A percentile compares a stretch with the other conserved stretches of the same genome.
phyloP scores from a whole-genome alignment of 306 rosid genomes.

The Leucaena leucocephala region DNA sequence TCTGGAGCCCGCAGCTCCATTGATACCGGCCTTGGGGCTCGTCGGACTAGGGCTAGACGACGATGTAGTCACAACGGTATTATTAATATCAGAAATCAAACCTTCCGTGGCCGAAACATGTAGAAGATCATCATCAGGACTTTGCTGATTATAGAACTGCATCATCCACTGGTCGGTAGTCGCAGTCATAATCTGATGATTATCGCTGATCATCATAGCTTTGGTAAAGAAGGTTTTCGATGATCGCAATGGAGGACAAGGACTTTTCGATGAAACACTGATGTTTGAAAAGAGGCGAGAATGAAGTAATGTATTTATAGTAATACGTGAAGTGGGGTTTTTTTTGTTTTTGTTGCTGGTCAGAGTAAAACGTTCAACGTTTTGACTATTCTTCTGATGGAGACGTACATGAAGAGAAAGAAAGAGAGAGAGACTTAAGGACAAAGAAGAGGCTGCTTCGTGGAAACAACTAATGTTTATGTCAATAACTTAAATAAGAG shows the following conservation, averaged over 20 bases:
- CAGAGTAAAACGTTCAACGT: slow-evolving; percentile 37
- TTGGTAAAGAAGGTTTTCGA: background rate
- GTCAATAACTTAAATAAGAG: slow-evolving; percentile 21
- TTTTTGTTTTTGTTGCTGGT: slow-evolving; percentile 18
- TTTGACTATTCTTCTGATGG: slow-evolving; percentile 39
- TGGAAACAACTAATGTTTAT: slow-evolving; percentile 40
- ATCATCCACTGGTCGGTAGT: slow-evolving; percentile 17
- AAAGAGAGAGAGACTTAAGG: slow-evolving; percentile 19
- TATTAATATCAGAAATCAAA: slow-evolving; percentile 11
- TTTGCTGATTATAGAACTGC: slow-evolving; percentile 20
- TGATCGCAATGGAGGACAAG: background rate
- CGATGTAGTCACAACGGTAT: slow-evolving; percentile 11
- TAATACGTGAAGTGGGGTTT: background rate
- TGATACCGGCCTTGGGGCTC: slow-evolving; percentile 13
- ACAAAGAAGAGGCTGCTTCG: slow-evolving; percentile 43
- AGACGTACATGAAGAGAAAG: background rate
- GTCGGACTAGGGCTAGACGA: slow-evolving; percentile 15
- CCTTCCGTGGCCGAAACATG: background rate
- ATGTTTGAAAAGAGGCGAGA: slow-evolving; percentile 20
- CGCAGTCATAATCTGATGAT: slow-evolving; percentile 22
- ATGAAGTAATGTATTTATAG: background rate
- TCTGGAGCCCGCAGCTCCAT: slow-evolving; percentile 31
- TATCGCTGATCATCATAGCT: background rate
- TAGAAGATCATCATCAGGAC: background rate
- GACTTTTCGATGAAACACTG: background rate